Conservation (phyloP, 139 green algal genomes). For the Chlorella sp. region DNA sequence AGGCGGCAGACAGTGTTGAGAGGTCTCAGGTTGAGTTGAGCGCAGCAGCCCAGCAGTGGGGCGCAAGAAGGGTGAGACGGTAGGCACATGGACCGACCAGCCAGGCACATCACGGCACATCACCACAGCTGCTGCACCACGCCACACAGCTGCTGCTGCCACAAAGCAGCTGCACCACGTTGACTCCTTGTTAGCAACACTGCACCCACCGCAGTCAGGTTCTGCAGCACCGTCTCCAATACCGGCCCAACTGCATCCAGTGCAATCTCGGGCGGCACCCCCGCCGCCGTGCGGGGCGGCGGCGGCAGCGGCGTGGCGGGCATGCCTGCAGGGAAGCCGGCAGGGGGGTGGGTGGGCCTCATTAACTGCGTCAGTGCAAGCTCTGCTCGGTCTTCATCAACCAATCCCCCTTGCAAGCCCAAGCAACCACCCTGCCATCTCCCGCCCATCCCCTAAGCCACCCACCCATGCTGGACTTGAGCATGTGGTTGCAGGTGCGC, state of each 20-base stretch:
- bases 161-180: too few species aligned
- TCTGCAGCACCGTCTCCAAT: conserved; percentile 77
- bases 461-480: conserved; percentile 39
- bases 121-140: too few species aligned
- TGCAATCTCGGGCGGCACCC: conserved; percentile 49
- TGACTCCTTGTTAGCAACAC: too few species aligned
- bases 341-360: too few species aligned
- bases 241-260: conserved; percentile 79
- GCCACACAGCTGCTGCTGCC: background rate
- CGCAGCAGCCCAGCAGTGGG: background rate
- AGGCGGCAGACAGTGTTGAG: background rate
- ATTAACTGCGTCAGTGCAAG: too few species aligned
- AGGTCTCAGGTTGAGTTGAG: background rate
- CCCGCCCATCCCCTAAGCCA: too few species aligned
- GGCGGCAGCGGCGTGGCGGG: conserved; percentile 29
- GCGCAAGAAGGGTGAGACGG: too few species aligned
- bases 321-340: background rate
- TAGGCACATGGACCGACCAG: too few species aligned
- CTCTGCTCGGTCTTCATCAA: too few species aligned
- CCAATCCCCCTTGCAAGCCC: too few species aligned
- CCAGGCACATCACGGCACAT: too few species aligned
- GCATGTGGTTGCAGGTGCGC: conserved; percentile 45
- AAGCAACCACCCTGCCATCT: too few species aligned
- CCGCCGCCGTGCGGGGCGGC: background rate
- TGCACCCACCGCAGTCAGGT: conserved; percentile 64